These are phyloP conservation scores for Aspergillus leporis DNA, from an alignment of 495 filamentous ascomycete genomes.

Conservation along the genomic window DNA sequence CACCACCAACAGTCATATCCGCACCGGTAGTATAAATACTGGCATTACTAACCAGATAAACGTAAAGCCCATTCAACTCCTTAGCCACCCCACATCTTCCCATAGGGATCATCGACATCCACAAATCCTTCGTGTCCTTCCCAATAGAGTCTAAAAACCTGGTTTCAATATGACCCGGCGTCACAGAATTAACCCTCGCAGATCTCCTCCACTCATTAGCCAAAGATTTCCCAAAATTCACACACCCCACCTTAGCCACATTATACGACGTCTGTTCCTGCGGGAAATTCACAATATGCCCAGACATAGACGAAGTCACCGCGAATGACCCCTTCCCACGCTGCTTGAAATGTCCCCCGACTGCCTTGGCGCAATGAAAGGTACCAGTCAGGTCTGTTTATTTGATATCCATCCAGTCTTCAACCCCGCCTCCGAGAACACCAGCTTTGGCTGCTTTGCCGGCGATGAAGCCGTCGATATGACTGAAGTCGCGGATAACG, in stretches of 20 bases:
- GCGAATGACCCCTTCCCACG: slow-evolving; percentile 27
- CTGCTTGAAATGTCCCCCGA: slow-evolving; percentile 29
- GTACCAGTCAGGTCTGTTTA: slow-evolving; percentile 13
- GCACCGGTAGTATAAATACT: slow-evolving; percentile 74
- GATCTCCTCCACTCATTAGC: slow-evolving; percentile 70
- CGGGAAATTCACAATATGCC: slow-evolving; percentile 27
- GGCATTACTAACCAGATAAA: slow-evolving; percentile 66
- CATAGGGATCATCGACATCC: slow-evolving; percentile 65
- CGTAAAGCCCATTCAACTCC: slow-evolving; percentile 73
- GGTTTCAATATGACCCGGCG: slow-evolving; percentile 69
- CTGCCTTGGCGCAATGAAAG: slow-evolving; percentile 38
- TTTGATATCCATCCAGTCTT: slow-evolving; percentile 8
- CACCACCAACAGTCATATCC: slow-evolving; percentile 70
- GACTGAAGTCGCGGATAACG: slow-evolving; percentile 47
- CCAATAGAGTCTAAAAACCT: slow-evolving; percentile 62
- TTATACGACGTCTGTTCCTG: slow-evolving; percentile 27
- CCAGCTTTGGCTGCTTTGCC: slow-evolving; percentile 52
- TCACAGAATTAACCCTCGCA: slow-evolving; percentile 65
- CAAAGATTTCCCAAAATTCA: slow-evolving; percentile 49
- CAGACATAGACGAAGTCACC: slow-evolving; percentile 28
- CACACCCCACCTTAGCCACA: slow-evolving; percentile 35
- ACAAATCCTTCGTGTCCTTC: slow-evolving; percentile 60
- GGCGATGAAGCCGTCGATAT: slow-evolving; percentile 56
- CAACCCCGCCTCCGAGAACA: slow-evolving; percentile 20
- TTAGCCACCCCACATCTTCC: slow-evolving; percentile 62